Percentiles rank a stretch among this genome's conserved stretches.
phyloP scores from a whole-genome alignment of 2,329 filamentous ascomycete genomes.

The Pestalotiopsis sp. region DNA sequence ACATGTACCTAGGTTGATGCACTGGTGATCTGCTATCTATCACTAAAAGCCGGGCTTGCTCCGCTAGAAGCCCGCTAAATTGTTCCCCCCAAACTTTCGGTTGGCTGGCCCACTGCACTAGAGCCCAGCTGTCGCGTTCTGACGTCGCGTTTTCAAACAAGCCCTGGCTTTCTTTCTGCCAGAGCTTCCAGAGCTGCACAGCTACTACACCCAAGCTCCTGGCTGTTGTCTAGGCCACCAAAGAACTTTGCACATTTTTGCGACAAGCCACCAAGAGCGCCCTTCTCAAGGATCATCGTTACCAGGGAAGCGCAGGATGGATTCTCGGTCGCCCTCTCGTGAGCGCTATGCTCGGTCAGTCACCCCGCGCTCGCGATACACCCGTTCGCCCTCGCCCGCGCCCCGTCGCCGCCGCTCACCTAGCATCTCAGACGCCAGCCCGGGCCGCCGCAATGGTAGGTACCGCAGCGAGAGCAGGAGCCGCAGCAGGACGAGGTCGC shows the following conservation, averaged over 20 bases:
- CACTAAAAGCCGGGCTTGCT: background rate
- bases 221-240: too few species aligned
- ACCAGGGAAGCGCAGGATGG: background rate
- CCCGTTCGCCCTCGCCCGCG: slow-evolving; percentile 26
- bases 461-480: slow-evolving; percentile 3
- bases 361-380: slow-evolving; percentile 10
- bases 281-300: background rate
- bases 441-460: slow-evolving; percentile 27
- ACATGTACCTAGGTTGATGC: too few species aligned
- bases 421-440: slow-evolving; percentile 16
- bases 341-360: slow-evolving; percentile 7
- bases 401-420: slow-evolving; percentile 25
- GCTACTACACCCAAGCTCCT: background rate
- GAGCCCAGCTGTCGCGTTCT: slow-evolving; percentile 1
- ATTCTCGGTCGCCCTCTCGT: slow-evolving; percentile 3
- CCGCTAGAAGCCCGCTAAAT: background rate
- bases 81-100: background rate
- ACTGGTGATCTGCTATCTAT: too few species aligned
- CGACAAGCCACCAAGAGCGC: background rate
- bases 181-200: background rate
- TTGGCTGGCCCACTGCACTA: background rate
- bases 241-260: background rate
- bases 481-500: slow-evolving; percentile 22
- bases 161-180: background rate
- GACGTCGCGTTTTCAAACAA: slow-evolving; percentile 2